phyloP scores from a whole-genome alignment of 1,284 basidiomycete species.

The Sparassis latifolia region DNA sequence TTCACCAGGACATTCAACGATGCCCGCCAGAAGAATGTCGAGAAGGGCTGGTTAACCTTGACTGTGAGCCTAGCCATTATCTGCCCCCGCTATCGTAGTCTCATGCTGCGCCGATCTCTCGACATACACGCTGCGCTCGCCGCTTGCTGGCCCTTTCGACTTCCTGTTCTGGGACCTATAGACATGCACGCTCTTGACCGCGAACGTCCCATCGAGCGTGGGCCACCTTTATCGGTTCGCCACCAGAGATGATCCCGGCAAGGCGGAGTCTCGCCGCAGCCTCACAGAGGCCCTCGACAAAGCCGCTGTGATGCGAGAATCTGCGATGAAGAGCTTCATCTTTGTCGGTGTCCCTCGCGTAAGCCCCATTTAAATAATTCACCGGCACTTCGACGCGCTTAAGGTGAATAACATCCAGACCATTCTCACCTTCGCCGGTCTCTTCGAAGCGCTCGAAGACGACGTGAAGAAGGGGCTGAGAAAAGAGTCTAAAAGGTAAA shows the following conservation, averaged over 20 bases:
- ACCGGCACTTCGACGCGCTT: neutral
- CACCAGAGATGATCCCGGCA: slow-evolving; percentile 43
- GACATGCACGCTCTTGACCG: slow-evolving; percentile 80
- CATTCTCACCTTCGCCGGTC: slow-evolving; percentile 75
- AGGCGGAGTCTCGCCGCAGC: slow-evolving; percentile 35
- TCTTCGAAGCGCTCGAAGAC: slow-evolving; percentile 70
- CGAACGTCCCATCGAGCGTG: slow-evolving; percentile 76
- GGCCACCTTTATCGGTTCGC: slow-evolving; percentile 77
- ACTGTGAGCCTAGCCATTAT: slow-evolving; percentile 40
- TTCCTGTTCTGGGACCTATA: slow-evolving; percentile 22
- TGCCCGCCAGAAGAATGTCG: slow-evolving; percentile 57
- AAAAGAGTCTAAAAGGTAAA: slow-evolving; percentile 60
- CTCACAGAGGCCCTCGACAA: slow-evolving; percentile 53
- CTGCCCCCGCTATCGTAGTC: neutral
- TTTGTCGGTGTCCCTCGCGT: slow-evolving; percentile 90
- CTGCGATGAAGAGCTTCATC: slow-evolving; percentile 88
- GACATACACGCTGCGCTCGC: neutral
- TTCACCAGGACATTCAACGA: slow-evolving; percentile 55
- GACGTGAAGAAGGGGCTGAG: slow-evolving; percentile 71
- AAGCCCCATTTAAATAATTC: slow-evolving; percentile 30
- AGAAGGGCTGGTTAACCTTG: slow-evolving; percentile 80
- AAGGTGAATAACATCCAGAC: slow-evolving; percentile 38
- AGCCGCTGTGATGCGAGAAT: slow-evolving; percentile 87
- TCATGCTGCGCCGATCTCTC: neutral
- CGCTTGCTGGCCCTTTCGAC: neutral